phyloP scores from a whole-genome alignment of 129 eudicot species.

The Silybum marianum region DNA sequence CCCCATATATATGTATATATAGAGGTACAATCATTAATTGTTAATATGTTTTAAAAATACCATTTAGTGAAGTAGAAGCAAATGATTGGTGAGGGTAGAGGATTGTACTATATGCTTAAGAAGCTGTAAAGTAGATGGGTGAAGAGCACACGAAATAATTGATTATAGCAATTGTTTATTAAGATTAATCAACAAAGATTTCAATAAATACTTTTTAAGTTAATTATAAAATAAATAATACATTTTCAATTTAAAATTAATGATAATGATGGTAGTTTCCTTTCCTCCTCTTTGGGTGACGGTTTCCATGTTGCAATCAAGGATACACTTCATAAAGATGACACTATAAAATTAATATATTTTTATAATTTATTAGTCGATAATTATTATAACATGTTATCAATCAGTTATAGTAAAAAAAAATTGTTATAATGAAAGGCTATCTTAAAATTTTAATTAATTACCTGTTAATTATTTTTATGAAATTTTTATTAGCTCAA shows the following conservation, averaged over 20 bases:
- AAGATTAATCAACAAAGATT: conserved; percentile 7
- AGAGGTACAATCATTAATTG: too few species aligned
- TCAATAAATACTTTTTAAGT: conserved; percentile 12
- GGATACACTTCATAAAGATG: conserved; percentile 28
- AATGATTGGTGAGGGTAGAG: conserved; percentile 31
- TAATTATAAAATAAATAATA: neutral
- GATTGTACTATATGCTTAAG: conserved; percentile 13
- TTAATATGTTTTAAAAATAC: neutral
- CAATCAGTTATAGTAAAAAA: neutral
- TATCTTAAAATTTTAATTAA: neutral
- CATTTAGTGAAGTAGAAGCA: conserved; percentile 38
- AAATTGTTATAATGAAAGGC: neutral
- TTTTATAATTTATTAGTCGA: neutral
- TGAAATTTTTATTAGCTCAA: neutral
- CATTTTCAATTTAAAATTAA: conserved; percentile 9
- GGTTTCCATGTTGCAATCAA: conserved; percentile 36
- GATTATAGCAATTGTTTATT: neutral
- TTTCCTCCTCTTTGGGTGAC: conserved; percentile 35
- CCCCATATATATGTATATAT: too few species aligned
- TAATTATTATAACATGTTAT: neutral
- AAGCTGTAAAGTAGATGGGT: conserved; percentile 22
- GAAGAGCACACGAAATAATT: conserved; percentile 22
- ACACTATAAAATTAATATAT: neutral
- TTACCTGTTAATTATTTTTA: neutral
- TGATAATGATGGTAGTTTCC: conserved; percentile 20